A percentile compares a stretch with the other conserved stretches of the same genome.
Conservation (phyloP, 495 filamentous ascomycete genomes). For the Penicillium pancosmium region DNA sequence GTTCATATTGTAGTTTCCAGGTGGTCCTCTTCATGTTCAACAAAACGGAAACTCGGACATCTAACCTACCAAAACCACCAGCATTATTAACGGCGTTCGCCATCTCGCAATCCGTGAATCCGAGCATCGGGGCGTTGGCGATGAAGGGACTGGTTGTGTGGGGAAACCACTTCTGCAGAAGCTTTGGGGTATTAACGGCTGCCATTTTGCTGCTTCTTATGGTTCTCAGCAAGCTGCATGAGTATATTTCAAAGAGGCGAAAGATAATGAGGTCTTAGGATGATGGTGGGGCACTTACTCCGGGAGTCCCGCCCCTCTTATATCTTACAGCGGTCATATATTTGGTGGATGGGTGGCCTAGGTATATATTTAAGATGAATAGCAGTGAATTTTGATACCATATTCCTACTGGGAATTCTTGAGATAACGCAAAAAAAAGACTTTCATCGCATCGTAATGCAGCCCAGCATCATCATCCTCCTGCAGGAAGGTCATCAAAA, state of each 20-base stretch:
- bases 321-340: no score
- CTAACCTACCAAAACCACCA: slow-evolving; percentile 63
- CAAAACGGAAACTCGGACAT: no score
- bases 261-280: neutral
- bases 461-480: no score
- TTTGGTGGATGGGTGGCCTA: no score
- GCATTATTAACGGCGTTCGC: slow-evolving; percentile 77
- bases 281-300: neutral
- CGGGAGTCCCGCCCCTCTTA: no score
- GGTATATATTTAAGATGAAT: no score
- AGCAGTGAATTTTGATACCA: no score
- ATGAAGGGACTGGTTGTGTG: slow-evolving; percentile 51
- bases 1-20: neutral
- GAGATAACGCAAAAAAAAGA: no score
- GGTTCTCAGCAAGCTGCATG: neutral
- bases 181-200: neutral
- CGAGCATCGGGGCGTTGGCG: slow-evolving; percentile 68
- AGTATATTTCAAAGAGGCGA: neutral
- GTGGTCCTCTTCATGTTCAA: neutral
- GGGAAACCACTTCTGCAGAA: slow-evolving; percentile 13
- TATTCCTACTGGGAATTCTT: no score
- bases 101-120: slow-evolving; percentile 63
- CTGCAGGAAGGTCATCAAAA: neutral
- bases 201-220: neutral
- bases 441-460: no score